Conservation (phyloP, 495 filamentous ascomycete species). For the Hypomontagnella monticulosa region DNA sequence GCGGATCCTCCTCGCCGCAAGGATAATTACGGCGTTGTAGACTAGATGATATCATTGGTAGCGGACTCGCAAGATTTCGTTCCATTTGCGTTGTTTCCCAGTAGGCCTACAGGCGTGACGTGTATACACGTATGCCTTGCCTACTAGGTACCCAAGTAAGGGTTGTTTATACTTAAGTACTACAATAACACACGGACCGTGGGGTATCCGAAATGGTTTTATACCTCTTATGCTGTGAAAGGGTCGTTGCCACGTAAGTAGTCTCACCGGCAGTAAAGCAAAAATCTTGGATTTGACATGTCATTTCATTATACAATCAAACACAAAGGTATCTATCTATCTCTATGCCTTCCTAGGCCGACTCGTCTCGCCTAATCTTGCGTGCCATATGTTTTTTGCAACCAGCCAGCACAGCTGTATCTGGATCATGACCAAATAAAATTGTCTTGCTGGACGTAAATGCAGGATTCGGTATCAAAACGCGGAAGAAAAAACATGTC, state of each 20-base stretch:
- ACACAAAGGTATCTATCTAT: slow-evolving; percentile 36
- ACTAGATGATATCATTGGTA: too few species aligned
- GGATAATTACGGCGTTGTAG: too few species aligned
- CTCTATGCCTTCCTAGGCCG: slow-evolving; percentile 2
- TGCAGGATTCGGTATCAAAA: background rate
- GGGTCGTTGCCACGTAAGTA: background rate
- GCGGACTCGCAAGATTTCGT: background rate
- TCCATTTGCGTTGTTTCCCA: background rate
- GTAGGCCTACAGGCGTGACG: background rate
- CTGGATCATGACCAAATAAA: slow-evolving; percentile 17
- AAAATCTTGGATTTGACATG: background rate
- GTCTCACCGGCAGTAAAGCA: background rate
- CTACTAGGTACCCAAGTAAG: too few species aligned
- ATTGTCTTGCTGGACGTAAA: background rate
- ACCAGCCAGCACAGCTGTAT: slow-evolving; percentile 16
- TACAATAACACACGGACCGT: too few species aligned
- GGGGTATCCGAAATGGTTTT: too few species aligned
- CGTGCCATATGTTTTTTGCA: slow-evolving; percentile 10
- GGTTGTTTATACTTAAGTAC: too few species aligned
- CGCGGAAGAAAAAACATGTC: slow-evolving; percentile 21
- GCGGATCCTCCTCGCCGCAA: too few species aligned
- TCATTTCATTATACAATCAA: slow-evolving; percentile 31
- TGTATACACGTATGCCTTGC: background rate
- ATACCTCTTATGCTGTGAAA: too few species aligned
- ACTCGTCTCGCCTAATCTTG: background rate